Base-by-base conservation (phyloP, 176 grass and related monocot species). In the Cenchrus americanus region DNA sequence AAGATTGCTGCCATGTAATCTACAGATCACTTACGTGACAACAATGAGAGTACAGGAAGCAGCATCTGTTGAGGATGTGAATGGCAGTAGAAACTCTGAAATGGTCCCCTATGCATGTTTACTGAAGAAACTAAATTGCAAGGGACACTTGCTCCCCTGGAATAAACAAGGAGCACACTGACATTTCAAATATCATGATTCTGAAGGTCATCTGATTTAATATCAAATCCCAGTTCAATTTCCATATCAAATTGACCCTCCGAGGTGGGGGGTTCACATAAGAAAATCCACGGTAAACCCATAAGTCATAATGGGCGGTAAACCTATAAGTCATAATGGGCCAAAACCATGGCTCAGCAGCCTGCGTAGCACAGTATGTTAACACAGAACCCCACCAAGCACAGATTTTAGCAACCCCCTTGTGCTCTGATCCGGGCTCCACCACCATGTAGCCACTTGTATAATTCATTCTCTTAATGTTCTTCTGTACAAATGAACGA, bases 111-210 rank as follows among this genome's bases (percentile, higher is more conserved):
- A 22, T 61, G 17, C 67, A 54, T 10, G 8, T 77, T 81, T 17
- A 63, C 23, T 63, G n/a, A 52, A 34, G 13, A 71, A 81, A 64
- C 5, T 37, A 6, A 18, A 32, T 53, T 80, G 3, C 12, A 87
- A 71, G 10, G 43, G 24, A 68, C 37, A 47, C 23, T 61, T 55
- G 17, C 62, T 83, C 13, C 18, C 27, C 3, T 40, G 14, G 5
- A 66, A 62, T 66, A 47, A 73, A 86, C 64, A 37, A n/a, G 66
- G 49, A 27, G 51, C 8, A 48, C 3, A 17, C 4, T 26, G 76
- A 69, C 42, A 62, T 69, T 76, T 14, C 12, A 82, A 41, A 82
- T 55, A 87, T 51, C 7, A 40, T 42, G 23, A 76, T 23, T 61
- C 40, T 7, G 14, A 59, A 62, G 52, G 62, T 22, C 12, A 76